Conservation (phyloP, 768 basidiomycete genomes). For the Suillus subluteus region DNA sequence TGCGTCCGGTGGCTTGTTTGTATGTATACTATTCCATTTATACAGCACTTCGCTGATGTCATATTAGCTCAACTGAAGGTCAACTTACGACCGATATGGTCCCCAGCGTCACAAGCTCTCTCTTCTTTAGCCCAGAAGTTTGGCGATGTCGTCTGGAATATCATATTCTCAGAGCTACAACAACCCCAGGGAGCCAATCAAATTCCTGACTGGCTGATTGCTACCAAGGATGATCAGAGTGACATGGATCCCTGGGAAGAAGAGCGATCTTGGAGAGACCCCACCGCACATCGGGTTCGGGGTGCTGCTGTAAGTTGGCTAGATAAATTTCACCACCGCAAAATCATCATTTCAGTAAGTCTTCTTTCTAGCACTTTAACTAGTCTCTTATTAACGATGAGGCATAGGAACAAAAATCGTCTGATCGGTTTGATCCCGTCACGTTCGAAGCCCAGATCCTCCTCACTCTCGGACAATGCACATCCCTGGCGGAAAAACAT, state of each 20-base stretch:
- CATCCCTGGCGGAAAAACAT: conserved; percentile 81
- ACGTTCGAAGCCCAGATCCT: conserved; percentile 87
- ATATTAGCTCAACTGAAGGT: conserved; percentile 85
- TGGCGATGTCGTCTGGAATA: conserved; percentile 71
- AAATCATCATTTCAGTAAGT: conserved; percentile 40
- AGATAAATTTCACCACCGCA: conserved; percentile 30
- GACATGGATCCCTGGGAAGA: conserved; percentile 55
- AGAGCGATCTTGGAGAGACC: conserved; percentile 78
- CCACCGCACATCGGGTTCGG: conserved; percentile 65
- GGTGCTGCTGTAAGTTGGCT: conserved; percentile 53
- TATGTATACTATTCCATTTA: conserved; percentile 34
- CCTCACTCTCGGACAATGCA: conserved; percentile 64
- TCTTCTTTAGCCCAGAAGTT: conserved; percentile 54
- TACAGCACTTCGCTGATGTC: neutral
- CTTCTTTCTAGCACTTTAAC: neutral
- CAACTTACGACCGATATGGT: conserved; percentile 89
- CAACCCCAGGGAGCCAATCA: conserved; percentile 1
- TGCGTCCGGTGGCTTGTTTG: conserved; percentile 76
- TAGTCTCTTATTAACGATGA: neutral
- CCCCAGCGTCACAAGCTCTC: conserved; percentile 74
- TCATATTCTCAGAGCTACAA: conserved; percentile 68
- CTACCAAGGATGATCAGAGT: conserved; percentile 21
- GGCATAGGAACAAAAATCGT: conserved; percentile 41
- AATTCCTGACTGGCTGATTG: conserved; percentile 32
- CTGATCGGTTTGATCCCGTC: conserved; percentile 68